Evolutionary conservation across 2,329 filamentous ascomycete genomes (phyloP).

Genomic region (Aspergillus sp.): DNA sequence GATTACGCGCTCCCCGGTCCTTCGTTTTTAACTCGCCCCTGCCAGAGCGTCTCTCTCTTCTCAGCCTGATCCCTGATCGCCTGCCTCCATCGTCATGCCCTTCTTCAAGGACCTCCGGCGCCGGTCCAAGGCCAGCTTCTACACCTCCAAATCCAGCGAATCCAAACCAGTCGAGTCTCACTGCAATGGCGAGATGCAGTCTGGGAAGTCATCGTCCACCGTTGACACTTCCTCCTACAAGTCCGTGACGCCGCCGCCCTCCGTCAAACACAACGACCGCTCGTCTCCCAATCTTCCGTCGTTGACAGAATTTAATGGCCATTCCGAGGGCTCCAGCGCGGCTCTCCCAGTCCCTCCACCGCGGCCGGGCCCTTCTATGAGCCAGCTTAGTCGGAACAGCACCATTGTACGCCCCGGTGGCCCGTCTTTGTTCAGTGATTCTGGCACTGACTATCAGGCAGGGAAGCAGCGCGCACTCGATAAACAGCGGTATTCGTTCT

Average conservation of each 20-base stretch:
- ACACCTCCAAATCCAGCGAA: constrained; percentile 41
- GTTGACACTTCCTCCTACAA: constrained; percentile 50
- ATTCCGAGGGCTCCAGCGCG: constrained; percentile 16
- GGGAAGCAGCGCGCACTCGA: constrained; percentile 25
- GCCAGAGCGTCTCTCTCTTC: constrained; percentile 6
- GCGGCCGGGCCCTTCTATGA: constrained; percentile 36
- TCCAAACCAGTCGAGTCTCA: constrained; percentile 32
- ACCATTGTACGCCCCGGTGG: constrained; percentile 26
- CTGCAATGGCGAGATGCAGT: constrained; percentile 49
- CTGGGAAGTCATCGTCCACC: constrained; percentile 55
- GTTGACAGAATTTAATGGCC: constrained; percentile 43
- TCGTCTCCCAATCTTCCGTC: constrained; percentile 53
- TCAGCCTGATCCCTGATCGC: constrained; percentile 3
- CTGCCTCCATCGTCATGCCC: constrained; percentile 31
- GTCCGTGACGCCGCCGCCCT: constrained; percentile 66
- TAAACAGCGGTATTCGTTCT: constrained; percentile 36
- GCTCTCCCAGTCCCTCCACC: constrained; percentile 36
- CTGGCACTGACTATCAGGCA: constrained; percentile 9
- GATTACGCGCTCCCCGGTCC: too few species aligned
- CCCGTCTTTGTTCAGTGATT: background rate
- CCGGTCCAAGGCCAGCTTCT: constrained; percentile 66
- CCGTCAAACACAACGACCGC: constrained; percentile 53
- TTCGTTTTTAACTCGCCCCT: too few species aligned
- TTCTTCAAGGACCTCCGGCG: constrained; percentile 71
- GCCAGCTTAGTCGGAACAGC: constrained; percentile 34